phyloP scores from a whole-genome alignment of 2,329 filamentous ascomycete genomes.

The Orbilia brochopaga region DNA sequence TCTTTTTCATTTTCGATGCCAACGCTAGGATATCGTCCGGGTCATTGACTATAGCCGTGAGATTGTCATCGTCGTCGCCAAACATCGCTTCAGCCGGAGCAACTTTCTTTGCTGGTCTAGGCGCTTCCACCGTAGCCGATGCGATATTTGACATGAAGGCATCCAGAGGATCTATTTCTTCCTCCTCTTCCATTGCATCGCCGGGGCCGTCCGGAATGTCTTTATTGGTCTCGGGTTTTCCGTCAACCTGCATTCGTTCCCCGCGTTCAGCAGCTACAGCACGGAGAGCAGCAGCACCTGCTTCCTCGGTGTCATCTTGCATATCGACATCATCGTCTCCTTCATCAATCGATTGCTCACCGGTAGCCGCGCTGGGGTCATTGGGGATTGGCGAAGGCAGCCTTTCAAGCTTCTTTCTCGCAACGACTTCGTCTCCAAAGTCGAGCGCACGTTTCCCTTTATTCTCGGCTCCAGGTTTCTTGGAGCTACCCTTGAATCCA shows the following conservation, averaged over 20 bases:
- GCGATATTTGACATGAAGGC: constrained; percentile 79
- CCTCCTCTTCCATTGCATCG: constrained; percentile 64
- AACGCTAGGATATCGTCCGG: constrained; percentile 70
- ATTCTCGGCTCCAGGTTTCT: constrained; percentile 68
- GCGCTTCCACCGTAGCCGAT: constrained; percentile 49
- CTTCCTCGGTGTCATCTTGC: constrained; percentile 83
- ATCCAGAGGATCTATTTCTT: constrained; percentile 85
- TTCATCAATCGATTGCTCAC: constrained; percentile 65
- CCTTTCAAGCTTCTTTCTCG: constrained; percentile 86
- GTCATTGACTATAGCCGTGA: constrained; percentile 69
- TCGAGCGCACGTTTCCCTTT: constrained; percentile 75
- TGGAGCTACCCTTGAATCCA: constrained; percentile 73
- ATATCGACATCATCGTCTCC: constrained; percentile 76
- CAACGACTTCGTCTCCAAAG: constrained; percentile 86
- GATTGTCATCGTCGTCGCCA: constrained; percentile 76
- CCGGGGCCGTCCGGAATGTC: constrained; percentile 53
- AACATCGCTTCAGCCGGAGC: constrained; percentile 73
- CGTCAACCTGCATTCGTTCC: constrained; percentile 64
- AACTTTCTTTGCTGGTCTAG: constrained; percentile 56
- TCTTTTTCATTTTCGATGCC: constrained; percentile 74
- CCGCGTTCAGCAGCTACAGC: constrained; percentile 85
- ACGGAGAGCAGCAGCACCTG: constrained; percentile 81
- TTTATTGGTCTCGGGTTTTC: constrained; percentile 51
- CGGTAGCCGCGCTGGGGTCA: constrained; percentile 63
- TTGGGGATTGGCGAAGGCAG: constrained; percentile 75